These are phyloP conservation scores for Hibiscus mutabilis DNA, from an alignment of 345 rosid species.

Conservation along the genomic window DNA sequence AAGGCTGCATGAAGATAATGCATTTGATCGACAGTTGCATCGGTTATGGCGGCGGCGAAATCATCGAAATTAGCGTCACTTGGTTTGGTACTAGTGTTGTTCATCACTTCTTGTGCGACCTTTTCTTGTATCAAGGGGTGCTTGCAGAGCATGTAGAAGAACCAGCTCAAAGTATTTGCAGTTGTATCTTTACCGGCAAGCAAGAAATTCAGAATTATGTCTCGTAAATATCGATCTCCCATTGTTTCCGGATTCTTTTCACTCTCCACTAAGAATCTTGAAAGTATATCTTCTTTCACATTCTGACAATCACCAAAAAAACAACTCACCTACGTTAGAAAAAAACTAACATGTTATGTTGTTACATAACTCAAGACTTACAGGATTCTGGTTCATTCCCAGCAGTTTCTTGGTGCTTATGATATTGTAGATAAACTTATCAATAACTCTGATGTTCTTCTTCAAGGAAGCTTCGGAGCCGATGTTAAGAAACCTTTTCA, in stretches of 20 bases:
- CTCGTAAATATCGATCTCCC: neutral
- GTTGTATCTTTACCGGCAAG: neutral
- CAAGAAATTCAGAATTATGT: neutral
- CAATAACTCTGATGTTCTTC: neutral
- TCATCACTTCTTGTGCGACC: neutral
- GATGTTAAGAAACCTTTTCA: neutral
- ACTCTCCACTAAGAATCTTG: neutral
- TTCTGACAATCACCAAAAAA: neutral
- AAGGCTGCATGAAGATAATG: neutral
- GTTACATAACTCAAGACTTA: no score
- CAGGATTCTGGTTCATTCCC: neutral
- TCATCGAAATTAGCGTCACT: neutral
- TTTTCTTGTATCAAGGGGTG: neutral
- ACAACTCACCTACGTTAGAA: no score
- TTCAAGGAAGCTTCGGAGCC: neutral
- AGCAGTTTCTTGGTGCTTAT: neutral
- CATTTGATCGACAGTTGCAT: neutral
- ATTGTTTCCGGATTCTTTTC: neutral
- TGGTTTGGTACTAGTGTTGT: neutral
- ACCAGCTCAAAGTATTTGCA: neutral
- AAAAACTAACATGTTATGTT: no score
- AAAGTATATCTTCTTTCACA: neutral
- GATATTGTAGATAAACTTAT: no score
- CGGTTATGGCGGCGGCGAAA: neutral
- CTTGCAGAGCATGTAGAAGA: neutral